phyloP scores from a whole-genome alignment of 306 rosid species.

The Sicyos edulis region DNA sequence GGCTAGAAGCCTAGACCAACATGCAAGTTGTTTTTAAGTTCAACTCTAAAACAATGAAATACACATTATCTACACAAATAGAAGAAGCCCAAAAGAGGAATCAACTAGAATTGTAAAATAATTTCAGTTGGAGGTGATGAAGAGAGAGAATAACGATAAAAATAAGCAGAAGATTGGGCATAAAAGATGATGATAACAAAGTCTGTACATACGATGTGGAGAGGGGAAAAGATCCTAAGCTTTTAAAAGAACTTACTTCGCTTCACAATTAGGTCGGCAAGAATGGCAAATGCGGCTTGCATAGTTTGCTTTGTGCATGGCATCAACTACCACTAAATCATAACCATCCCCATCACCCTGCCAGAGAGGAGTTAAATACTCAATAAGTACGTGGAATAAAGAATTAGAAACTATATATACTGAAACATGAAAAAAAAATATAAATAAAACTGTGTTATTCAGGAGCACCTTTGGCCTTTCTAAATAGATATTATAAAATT shows the following conservation, averaged over 20 bases:
- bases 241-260: slow-evolving; percentile 56
- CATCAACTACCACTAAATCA: slow-evolving; percentile 94
- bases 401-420: background rate
- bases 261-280: slow-evolving; percentile 97
- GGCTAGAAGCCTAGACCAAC: background rate
- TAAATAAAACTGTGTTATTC: slow-evolving; percentile 64
- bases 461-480: slow-evolving; percentile 96
- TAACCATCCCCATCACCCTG: slow-evolving; percentile 99
- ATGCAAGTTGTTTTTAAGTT: background rate
- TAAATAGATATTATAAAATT: slow-evolving; percentile 91
- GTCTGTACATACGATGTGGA: no score
- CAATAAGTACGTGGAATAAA: slow-evolving; percentile 7
- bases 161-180: no score
- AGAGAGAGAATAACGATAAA: no score
- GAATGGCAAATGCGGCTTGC: slow-evolving; percentile 99
- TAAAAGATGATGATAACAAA: no score
- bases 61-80: no score
- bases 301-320: slow-evolving; percentile 98
- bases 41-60: no score
- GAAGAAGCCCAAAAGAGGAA: no score
- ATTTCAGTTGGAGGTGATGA: background rate
- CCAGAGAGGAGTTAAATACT: slow-evolving; percentile 16
- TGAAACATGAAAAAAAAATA: slow-evolving; percentile 36
- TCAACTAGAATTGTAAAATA: no score
- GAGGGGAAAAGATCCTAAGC: slow-evolving; percentile 5